Base-by-base conservation (phyloP, 176 grass and related monocot genomes). In the Puccinellia tenuiflora region DNA sequence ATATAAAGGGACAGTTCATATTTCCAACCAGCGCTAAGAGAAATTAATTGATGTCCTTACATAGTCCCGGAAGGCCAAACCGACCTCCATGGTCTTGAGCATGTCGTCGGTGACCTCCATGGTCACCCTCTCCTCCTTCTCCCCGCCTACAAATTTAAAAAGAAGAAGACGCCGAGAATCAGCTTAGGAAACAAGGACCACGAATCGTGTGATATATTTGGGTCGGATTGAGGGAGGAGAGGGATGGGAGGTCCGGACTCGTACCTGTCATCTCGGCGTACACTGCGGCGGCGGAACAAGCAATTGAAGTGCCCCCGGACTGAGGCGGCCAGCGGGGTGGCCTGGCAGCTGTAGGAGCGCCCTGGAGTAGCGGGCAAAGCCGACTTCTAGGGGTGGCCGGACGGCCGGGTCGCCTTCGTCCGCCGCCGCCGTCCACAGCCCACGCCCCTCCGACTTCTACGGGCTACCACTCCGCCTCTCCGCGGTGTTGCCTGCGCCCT, bases 31-130 rank as follows among this genome's bases (percentile, higher is more conserved):
- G 46, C 1, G 16, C 1, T 11, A 46, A 40, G 42, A 83, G 69
- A 7, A 15, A 81, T 1, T 39, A 20, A 85, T 18, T 14, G 39
- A 9, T 24, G 68, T 24, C 59, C 81, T 87, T 87, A 98, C 93
- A 69, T 98, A 98, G 65, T 98, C 96, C 38, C 93, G 74, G 80
- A 98, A 98, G 53, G 96, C 96, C 89, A 98, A 68, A 4, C 96
- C 93, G 53, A 98, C 96, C 85, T 98, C 96, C 93, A 98, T 98
- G 93, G 89, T 86, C 91, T 98, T 98, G 76, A 98, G 68, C 46
- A 98, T 84, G 87, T 98, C 96, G 40, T 98, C 96, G 17, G 79
- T 93, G 66, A 95, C 85, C 87, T 98, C 96, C 96, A 95, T 93
- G 40, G 55, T 73, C 52, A 94, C 92, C 70, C 31, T 81, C 54